These are phyloP conservation scores for Chalaropsis ovoidea DNA, from an alignment of 2,329 filamentous ascomycete species.

Conservation along the genomic window DNA sequence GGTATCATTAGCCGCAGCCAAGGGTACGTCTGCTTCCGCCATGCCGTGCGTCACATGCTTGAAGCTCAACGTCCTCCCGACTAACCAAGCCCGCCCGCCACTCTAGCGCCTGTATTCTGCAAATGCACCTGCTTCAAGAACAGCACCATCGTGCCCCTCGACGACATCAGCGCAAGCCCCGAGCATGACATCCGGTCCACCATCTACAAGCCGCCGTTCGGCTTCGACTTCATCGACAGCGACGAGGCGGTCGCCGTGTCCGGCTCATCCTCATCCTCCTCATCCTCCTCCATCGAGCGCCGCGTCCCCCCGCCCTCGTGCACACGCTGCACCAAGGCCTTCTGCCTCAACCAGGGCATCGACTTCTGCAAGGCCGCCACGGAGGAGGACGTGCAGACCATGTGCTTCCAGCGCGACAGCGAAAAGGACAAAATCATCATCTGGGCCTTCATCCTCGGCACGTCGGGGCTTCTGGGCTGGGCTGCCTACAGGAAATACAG, in stretches of 20 bases:
- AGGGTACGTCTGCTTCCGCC: conserved; percentile 33
- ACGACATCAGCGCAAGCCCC: conserved; percentile 30
- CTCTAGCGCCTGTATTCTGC: conserved; percentile 52
- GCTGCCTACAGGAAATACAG: conserved; percentile 36
- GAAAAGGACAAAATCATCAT: conserved; percentile 58
- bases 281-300: conserved; percentile 28
- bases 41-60: conserved; percentile 6
- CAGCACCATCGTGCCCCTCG: conserved; percentile 55
- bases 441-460: conserved; percentile 52
- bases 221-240: conserved; percentile 26
- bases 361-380: conserved; percentile 53
- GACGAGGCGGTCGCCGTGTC: conserved; percentile 22
- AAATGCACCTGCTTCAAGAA: conserved; percentile 63
- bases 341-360: conserved; percentile 50
- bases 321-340: conserved; percentile 54
- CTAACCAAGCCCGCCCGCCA: conserved; percentile 4
- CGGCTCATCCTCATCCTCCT: conserved; percentile 27
- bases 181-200: conserved; percentile 26
- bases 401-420: conserved; percentile 57
- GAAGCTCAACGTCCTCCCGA: conserved; percentile 26
- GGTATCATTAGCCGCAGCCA: conserved; percentile 34
- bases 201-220: conserved; percentile 26
- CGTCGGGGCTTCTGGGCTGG: conserved; percentile 50
- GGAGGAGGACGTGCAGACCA: conserved; percentile 51
- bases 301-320: conserved; percentile 39